phyloP scores from a whole-genome alignment of 352 stramenopile genomes.

The Phytophthora macrochlamydospora region DNA sequence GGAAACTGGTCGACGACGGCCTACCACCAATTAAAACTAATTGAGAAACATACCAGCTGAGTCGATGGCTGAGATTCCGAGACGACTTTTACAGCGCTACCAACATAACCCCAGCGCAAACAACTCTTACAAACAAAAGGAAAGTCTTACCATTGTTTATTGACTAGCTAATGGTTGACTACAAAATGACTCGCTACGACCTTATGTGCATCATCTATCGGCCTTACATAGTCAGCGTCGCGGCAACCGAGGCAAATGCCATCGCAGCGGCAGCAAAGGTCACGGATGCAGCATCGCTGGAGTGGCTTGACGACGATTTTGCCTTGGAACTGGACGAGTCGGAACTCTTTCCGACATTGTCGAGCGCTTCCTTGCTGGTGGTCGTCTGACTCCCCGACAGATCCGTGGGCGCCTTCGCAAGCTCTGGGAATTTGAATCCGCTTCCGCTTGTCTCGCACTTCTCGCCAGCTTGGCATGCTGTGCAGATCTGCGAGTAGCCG shows the following conservation, averaged over 20 bases:
- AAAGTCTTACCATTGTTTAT: slow-evolving; percentile 15
- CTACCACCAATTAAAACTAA: no score
- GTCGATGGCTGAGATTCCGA: no score
- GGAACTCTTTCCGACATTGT: slow-evolving; percentile 2
- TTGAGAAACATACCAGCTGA: no score
- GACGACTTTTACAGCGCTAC: no score
- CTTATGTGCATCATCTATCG: slow-evolving; percentile 24
- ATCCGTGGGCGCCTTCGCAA: slow-evolving; percentile 56
- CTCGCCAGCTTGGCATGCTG: slow-evolving; percentile 43
- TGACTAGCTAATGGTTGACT: no score
- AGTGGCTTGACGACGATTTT: slow-evolving; percentile 5
- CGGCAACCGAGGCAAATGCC: slow-evolving; percentile 26
- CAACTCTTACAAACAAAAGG: no score
- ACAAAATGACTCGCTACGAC: slow-evolving; percentile 2
- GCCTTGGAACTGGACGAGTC: slow-evolving; percentile 9
- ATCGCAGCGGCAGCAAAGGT: slow-evolving; percentile 20
- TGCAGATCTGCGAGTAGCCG: slow-evolving; percentile 79
- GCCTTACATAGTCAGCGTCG: slow-evolving; percentile 25
- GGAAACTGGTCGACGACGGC: neutral
- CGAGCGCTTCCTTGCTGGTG: slow-evolving; percentile 17
- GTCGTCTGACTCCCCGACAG: slow-evolving; percentile 51
- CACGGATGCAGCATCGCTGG: slow-evolving; percentile 10
- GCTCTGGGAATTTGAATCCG: slow-evolving; percentile 63
- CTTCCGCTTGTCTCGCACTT: slow-evolving; percentile 44
- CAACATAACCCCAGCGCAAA: no score